Evolutionary conservation across 148 eudicot genomes (phyloP).

Genomic region (Rhododendron williamsianum): DNA sequence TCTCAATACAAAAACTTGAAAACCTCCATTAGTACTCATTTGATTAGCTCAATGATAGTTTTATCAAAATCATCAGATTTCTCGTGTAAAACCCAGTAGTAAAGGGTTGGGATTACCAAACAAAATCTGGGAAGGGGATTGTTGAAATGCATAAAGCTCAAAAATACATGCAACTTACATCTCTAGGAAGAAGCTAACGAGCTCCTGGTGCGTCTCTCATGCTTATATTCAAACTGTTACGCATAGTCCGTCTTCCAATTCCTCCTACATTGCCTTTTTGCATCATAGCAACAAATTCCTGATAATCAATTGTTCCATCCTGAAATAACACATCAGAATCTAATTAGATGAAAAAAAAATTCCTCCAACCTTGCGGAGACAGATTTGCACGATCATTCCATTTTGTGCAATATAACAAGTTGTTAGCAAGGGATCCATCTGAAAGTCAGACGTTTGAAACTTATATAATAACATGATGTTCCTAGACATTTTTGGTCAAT

Average conservation of each 20-base stretch:
- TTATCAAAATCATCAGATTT: background rate
- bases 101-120: background rate
- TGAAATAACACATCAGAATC: conserved; percentile 23
- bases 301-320: conserved; percentile 92
- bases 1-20: background rate
- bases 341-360: background rate
- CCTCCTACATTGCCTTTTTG: conserved; percentile 81
- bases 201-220: conserved; percentile 64
- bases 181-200: conserved; percentile 25
- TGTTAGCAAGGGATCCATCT: background rate
- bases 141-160: background rate
- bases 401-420: background rate
- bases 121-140: background rate
- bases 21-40: background rate
- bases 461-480: background rate
- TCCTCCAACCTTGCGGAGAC: background rate
- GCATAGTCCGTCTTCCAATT: conserved; percentile 89
- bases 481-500: background rate
- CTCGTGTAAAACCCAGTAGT: background rate
- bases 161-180: conserved; percentile 13
- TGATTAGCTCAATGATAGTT: background rate
- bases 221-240: conserved; percentile 69
- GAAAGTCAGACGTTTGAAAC: background rate
- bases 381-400: background rate
- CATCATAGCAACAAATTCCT: conserved; percentile 99